Base-by-base conservation (phyloP, 1,284 basidiomycete species). In the Austroboletus novae-zelandiae region DNA sequence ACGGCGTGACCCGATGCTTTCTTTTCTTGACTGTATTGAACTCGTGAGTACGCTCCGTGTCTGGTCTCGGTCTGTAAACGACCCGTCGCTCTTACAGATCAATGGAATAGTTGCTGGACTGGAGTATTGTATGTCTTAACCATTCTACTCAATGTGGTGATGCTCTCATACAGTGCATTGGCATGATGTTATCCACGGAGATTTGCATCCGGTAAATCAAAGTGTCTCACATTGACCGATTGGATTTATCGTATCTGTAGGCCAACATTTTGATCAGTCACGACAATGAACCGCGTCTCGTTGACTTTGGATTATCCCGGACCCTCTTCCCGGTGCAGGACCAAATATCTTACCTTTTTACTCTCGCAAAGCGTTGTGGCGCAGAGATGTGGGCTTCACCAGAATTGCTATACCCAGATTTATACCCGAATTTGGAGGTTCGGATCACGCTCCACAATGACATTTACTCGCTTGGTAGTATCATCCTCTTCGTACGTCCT, bases 381-480 rank as follows among this genome's bases (percentile, higher is more conserved):
- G 35, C 35, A 36, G n/a, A 8, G 35, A 3, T 36, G 15, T 36
- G 35, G 35, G 8, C 35, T 36, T 15, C 35, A 5, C 35, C 35
- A 8, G 35, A 36, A 18, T n/a, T 36, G 17, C 15, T 4, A 10
- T 17, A 36, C 17, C 35, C 35, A 1, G n/a, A 23, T 23, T 23
- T 23, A 23, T 23, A 36, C 15, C n/a, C 20, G 1, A 14, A n/a
- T 40, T 6, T 20, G 7, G 15, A 9, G 13, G 4, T 9, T 4
- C 29, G 30, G 20, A 45, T 44, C 14, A 52, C 37, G 3, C 44
- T 42, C 2, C n/a, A 20, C 13, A 35, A 30, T 2, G 54, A 55
- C 17, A 52, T 55, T 13, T 55, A 56, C 23, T 52, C 49, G 9
- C 45, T 55, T 10, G 54, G 54, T 2, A 52, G 49, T 18, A 43